These are phyloP conservation scores for Cyclotella atomus DNA, from an alignment of 108 stramenopile genomes.

Conservation along the genomic window DNA sequence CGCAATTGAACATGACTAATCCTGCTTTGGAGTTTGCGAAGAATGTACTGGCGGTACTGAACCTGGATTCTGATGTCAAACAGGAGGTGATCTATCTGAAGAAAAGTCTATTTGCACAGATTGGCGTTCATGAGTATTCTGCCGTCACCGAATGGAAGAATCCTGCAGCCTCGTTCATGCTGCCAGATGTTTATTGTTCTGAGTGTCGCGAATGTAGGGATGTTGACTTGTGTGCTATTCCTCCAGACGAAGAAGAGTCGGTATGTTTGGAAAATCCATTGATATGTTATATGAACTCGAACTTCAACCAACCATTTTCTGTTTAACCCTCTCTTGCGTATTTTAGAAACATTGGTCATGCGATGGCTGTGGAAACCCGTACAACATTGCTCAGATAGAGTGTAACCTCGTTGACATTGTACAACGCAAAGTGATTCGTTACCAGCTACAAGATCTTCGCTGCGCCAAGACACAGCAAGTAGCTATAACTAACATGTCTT, in stretches of 20 bases:
- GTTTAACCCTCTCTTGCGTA: not conserved
- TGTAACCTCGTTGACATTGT: slow-evolving; percentile 79
- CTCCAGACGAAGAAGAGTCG: slow-evolving; percentile 64
- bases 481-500: slow-evolving; percentile 53
- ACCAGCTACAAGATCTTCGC: slow-evolving; percentile 94
- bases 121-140: slow-evolving; percentile 95
- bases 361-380: slow-evolving; percentile 83
- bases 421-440: slow-evolving; percentile 75
- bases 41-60: slow-evolving; percentile 81
- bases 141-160: slow-evolving; percentile 83
- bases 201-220: slow-evolving; percentile 94
- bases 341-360: slow-evolving; percentile 84
- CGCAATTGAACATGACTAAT: slow-evolving; percentile 57
- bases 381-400: slow-evolving; percentile 84
- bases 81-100: slow-evolving; percentile 85
- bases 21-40: slow-evolving; percentile 97
- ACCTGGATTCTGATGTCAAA: slow-evolving; percentile 83
- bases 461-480: slow-evolving; percentile 86
- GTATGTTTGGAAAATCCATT: slow-evolving; percentile 21
- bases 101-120: slow-evolving; percentile 89
- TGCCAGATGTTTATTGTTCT: slow-evolving; percentile 94
- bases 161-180: slow-evolving; percentile 86
- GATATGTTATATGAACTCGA: not conserved
- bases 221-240: slow-evolving; percentile 89
- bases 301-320: not conserved